Conservation (phyloP, 371 early-diverging fungal species). For the Coemansia sp. region DNA sequence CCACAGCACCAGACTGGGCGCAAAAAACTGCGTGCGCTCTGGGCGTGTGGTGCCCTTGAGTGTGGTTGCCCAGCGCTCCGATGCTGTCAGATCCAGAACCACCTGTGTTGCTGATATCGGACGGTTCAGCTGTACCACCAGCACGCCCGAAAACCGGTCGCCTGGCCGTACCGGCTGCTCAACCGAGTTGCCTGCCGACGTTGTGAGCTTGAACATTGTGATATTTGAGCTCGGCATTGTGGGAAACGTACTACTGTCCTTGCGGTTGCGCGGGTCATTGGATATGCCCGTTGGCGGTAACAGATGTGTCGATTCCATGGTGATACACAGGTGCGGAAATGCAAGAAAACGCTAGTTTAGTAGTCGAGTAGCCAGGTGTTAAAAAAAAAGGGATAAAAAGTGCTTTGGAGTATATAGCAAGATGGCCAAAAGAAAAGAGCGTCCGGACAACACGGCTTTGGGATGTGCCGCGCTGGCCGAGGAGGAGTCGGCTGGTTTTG, state of each 20-base stretch:
- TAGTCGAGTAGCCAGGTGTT: background rate
- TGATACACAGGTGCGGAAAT: background rate
- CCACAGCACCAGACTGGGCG: conserved; percentile 30
- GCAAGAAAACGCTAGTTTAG: too few relatives aligned
- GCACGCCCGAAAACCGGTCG: conserved; percentile 44
- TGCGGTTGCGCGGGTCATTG: conserved; percentile 7
- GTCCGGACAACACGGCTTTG: background rate
- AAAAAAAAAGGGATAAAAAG: background rate
- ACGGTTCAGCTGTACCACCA: conserved; percentile 35
- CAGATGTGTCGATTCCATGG: conserved; percentile 10
- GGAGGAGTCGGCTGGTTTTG: background rate
- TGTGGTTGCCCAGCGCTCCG: conserved; percentile 26
- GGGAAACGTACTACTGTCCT: conserved; percentile 10
- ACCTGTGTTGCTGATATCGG: conserved; percentile 42
- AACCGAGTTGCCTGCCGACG: conserved; percentile 35
- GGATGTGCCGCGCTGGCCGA: background rate
- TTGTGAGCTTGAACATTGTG: conserved; percentile 38
- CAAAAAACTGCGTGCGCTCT: conserved; percentile 15
- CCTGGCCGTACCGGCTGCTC: conserved; percentile 45
- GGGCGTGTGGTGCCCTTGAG: conserved; percentile 13
- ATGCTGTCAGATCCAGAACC: conserved; percentile 28
- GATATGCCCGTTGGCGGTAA: conserved; percentile 6
- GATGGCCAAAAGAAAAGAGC: background rate
- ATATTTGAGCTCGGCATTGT: conserved; percentile 24
- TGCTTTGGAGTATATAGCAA: background rate